These are phyloP conservation scores for Lipomyces yamadae DNA, from an alignment of 805 yeast species.

Conservation along the genomic window DNA sequence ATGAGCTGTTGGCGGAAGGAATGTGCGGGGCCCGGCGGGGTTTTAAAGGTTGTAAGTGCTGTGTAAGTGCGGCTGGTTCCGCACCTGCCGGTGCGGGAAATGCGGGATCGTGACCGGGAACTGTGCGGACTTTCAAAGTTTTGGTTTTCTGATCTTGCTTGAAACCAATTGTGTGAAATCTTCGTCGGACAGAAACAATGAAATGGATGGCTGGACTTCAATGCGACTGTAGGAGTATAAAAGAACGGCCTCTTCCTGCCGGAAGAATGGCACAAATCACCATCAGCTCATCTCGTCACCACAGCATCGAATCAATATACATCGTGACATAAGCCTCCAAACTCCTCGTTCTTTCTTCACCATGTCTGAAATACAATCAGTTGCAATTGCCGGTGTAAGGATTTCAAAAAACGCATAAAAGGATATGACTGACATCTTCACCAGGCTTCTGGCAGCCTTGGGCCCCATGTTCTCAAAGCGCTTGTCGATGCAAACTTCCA, in stretches of 20 bases:
- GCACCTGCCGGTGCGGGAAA: neutral
- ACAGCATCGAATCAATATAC: neutral
- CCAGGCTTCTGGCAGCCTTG: neutral
- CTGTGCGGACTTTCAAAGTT: constrained; percentile 1
- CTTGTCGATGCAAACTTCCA: neutral
- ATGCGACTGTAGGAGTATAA: neutral
- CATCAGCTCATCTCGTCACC: neutral
- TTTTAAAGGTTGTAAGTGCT: neutral
- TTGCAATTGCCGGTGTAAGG: neutral
- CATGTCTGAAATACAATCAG: neutral
- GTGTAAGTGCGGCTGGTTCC: neutral
- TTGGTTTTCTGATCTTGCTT: too few relatives aligned
- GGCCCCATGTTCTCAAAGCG: neutral
- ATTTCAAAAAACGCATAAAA: neutral
- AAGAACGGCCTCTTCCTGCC: neutral
- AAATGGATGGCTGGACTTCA: neutral
- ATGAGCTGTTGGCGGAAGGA: neutral
- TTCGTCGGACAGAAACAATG: neutral
- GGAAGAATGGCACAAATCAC: neutral
- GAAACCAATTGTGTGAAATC: neutral
- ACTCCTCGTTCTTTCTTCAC: neutral
- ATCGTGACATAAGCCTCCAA: neutral
- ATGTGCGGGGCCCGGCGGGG: neutral
- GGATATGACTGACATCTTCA: neutral
- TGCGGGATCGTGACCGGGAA: neutral